Base-by-base conservation (phyloP, 1,139 yeast genomes). In the Blastobotrys ciferrii region DNA sequence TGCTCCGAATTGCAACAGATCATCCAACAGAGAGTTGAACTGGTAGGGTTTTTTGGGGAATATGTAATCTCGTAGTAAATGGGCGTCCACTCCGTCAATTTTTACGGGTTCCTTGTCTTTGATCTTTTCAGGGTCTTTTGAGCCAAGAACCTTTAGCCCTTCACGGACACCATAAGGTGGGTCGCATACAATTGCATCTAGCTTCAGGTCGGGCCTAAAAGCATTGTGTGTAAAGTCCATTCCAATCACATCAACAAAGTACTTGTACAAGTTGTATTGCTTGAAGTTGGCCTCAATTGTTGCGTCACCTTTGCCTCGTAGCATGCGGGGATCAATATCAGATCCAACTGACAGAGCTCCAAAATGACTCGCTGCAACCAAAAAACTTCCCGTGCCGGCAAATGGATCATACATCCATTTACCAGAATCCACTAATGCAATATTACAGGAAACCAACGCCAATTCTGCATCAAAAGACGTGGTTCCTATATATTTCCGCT, bases 131-230 rank as follows among this genome's bases (percentile, higher is more conserved):
- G 80, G 76, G 58, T 87, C 77, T 55, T 78, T 81, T 1, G 95
- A 87, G 1, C 99, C 98, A 51, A 95, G 80, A 0, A 91, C 96
- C 62, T 88, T 87, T 43, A 94, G 77, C 1, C 98, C 96, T 65
- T 94, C 99, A 59, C 99, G 76, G 1, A 92, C 95, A 2, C 98
- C 99, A 65, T 92, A 92, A 0, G 99, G 99, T 1, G 98, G 98
- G 66, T 92, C 99, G 63, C 97, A 91, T 1, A 92, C 80, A 12
- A 92, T 89, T 1, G 89, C 77, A 60, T 92, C 96, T 14, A 94
- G 76, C 33, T 62, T 67, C 39, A 92, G 69, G 58, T 77, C 74
- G 1, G 67, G 53, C 54, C 97, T 75, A 48, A 94, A 72, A 2
- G 96, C 84, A 65, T 86, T 86, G 63, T 92, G 91, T 3, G 98